Evolutionary conservation across 345 rosid genomes (phyloP), one percentile per base, ranked within the genome.

Genomic region (Cardamine chenopodiifolia): DNA sequence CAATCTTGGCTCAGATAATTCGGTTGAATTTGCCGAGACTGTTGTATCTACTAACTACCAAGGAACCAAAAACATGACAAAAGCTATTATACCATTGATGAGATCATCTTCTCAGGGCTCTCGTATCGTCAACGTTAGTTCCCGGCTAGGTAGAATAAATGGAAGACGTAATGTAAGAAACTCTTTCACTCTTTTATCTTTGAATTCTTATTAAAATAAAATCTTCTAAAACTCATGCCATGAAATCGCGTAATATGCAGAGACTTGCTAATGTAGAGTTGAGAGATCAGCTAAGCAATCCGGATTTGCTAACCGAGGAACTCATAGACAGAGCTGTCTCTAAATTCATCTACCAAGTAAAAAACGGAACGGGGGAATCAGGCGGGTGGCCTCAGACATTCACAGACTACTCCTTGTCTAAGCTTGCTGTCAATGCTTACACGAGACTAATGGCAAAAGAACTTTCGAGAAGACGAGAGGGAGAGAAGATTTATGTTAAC

Each of bases 371-470:
- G 8, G 91, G 97, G 96, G 66, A 78, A 57, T 85, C 91, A 60
- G 96, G 95, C 6, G 97, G 93, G 19, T 94, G 98, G 97, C 98
- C 98, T 52, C 86, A 90, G 76, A 73, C 70, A 14, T 82, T 80
- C 64, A 94, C 96, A 0, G 97, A 91, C 80, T 94, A 91, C 85
- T 85, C 98, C 0, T 7, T 94, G 23, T 91, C 98, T 13, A 94
- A 94, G 81, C 97, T 94, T 66, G 97, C 89, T 0, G 97, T 94
- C 9, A 94, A 91, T 75, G 80, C 88, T 6, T 86, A 73, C 84
- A 88, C 96, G 2, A 84, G 96, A 78, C 45, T 90, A 54, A 63
- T 85, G 76, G 92, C 89, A 3, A 86, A 81, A 69, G 78, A 76
- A 59, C 81, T 94, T n/a, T 80, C 79, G 0, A 78, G 78, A 25